Evolutionary conservation across 257 asterid genomes (phyloP), one percentile per base, ranked within the genome.

Genomic region (Nicotiana benthamiana): DNA sequence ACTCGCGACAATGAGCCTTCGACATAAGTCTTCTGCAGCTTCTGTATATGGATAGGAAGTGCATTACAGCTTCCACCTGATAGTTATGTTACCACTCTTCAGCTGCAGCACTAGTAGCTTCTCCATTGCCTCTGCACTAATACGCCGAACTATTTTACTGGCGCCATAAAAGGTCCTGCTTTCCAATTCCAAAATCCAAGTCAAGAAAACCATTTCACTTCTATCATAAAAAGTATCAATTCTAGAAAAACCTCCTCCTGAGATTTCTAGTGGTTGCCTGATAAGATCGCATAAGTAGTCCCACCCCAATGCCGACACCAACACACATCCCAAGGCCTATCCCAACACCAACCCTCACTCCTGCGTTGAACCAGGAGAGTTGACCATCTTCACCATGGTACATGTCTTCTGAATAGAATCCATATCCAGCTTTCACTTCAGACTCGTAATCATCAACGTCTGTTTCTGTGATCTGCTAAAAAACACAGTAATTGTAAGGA

Each of bases 311-410:
- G 17, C 87, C 88, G 6, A 80, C 90, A 34, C 86, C 90, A n/a
- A 87, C 83, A 67, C 90, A 87, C 88, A 87, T 87, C 48, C 88
- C 90, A 18, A 87, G 86, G 80, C 88, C 88, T 32, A 87, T 87
- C 22, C 90, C 90, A 0, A 87, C 88, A 80, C 90, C 90, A 80
- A 87, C 88, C 75, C 89, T 87, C 57, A 87, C 87, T 54, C 89
- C 89, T 51, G 88, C 88, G 20, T 83, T 87, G 80, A 87, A 87
- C 86, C 88, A 87, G 64, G 87, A 51, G 18, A 83, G 79, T 65
- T 87, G 83, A 27, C 87, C 85, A 59, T 85, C 87, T 65, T 85
- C 90, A 54, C 82, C 88, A 7, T 80, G 80, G 66, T 84, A 84
- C 84, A 87, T 80, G 22, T 85, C 85, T n/a, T 84, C 90, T 24